Base-by-base conservation (phyloP, 1,284 basidiomycete genomes). In the Veloboletus limbatus region DNA sequence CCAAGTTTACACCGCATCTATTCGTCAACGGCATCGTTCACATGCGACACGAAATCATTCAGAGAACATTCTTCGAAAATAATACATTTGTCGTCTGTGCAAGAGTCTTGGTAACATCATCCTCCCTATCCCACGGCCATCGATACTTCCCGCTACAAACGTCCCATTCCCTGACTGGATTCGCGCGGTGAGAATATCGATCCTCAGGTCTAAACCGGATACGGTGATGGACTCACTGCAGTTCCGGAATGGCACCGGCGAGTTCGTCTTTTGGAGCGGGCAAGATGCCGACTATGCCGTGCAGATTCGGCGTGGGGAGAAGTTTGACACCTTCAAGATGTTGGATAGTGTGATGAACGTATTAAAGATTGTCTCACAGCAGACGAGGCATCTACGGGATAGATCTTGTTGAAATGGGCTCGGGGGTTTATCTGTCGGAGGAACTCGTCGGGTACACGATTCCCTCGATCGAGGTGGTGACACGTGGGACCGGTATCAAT, bases 51-150 rank as follows among this genome's bases (percentile, higher is more conserved):
- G 97, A 26, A 95, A 96, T 57, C 96, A 98, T 59, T 95, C 97
- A 0, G 96, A 99, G 65, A 91, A 86, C 59, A 88, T 95, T 25
- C 82, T 87, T 16, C 78, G 97, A 34, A 89, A 90, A 63, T 97
- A 99, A 66, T 99, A 88, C 69, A 91, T 98, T 44, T 99, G 97
- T 60, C 97, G 96, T 0, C 70, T 99, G n/a, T 99, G 97, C 76
- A 99, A 99, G 71, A 93, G 90, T 56, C 75, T 99, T 1, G 95
- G 96, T 9, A 99, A 99, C 67, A 81, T 93, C 26, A 85, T 99
- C 31, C 75, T 99, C 3, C 96, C 97, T 0, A 82, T 95, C 5
- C 75, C 81, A 18, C 72, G 68, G 22, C 72, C 75, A 0, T 66
- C 71, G n/a, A 66, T 64, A 18, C 70, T 70, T 10, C 57, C 73